Base-by-base conservation (phyloP, 495 filamentous ascomycete genomes). In the Penicillium canescens region DNA sequence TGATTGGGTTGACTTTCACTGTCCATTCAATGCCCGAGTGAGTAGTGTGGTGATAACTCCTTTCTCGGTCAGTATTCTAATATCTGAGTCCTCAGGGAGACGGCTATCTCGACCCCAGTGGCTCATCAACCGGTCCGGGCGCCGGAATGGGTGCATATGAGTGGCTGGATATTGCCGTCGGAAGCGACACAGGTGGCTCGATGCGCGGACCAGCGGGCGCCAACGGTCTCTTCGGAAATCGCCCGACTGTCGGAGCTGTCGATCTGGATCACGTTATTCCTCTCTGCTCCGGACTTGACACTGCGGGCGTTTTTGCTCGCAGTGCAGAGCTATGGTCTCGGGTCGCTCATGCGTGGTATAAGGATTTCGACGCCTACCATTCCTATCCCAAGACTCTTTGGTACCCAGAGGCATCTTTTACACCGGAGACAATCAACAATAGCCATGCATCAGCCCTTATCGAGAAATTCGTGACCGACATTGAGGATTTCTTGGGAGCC, bases 161-260 rank as follows among this genome's bases (percentile, higher is more conserved):
- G 37, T 75, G 72, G 74, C 60, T 77, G 1, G 74, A 77, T 53
- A 45, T 75, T 10, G 59, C 71, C 1, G 42, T 85, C 3, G 81
- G 81, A 12, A 72, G 67, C 28, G 74, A 78, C 46, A 77, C 73
- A 0, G 76, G 74, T 24, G 76, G 74, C 16, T 56, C 53, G 7
- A 60, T 60, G 26, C 49, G 53, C 7, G 36, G 16, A n/a, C 56
- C 50, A 6, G 34, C 50, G 6, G 31, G 33, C 4, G 34, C 26
- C 16, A 36, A 54, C 8, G 56, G 56, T 18, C 21, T 42, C 16
- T 59, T 54, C 12, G 56, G 45, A 7, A 54, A 54, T 21, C 39
- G 56, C 0, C 56, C 56, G 1, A 43, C 45, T 9, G 14, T 13
- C 7, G 46, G 42, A 12, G 21, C 34, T 8, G 16, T 59, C 7